Evolutionary conservation across 1,284 basidiomycete genomes (phyloP).

Genomic region (Malassezia restricta): DNA sequence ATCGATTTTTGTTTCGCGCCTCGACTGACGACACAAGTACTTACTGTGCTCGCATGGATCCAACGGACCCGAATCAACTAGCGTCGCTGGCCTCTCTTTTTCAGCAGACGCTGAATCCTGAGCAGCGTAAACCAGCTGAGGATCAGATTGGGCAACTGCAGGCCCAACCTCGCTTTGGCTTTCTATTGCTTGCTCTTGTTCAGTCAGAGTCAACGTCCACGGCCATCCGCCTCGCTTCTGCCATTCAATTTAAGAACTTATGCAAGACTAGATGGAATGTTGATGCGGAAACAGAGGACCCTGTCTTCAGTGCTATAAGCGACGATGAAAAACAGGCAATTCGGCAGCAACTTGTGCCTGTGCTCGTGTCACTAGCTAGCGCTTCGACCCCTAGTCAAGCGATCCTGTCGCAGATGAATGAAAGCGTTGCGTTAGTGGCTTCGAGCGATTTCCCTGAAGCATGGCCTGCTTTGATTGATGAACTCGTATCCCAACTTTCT

Average conservation of each 20-base stretch:
- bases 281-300: slow-evolving; percentile 26
- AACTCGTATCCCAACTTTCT: slow-evolving; percentile 56
- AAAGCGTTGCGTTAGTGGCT: slow-evolving; percentile 36
- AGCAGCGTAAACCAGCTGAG: slow-evolving; percentile 31
- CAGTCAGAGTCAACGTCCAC: slow-evolving; percentile 20
- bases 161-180: slow-evolving; percentile 29
- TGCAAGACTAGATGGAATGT: slow-evolving; percentile 35
- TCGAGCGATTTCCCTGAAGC: slow-evolving; percentile 36
- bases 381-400: slow-evolving; percentile 24
- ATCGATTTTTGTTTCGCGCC: background rate
- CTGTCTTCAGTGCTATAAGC: slow-evolving; percentile 5
- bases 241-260: slow-evolving; percentile 44
- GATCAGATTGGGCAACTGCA: slow-evolving; percentile 29
- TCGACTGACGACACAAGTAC: background rate
- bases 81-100: slow-evolving; percentile 33
- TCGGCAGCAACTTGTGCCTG: slow-evolving; percentile 61
- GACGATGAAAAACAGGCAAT: slow-evolving; percentile 56
- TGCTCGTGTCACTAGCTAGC: slow-evolving; percentile 59
- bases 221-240: slow-evolving; percentile 36
- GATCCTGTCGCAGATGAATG: slow-evolving; percentile 35
- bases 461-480: slow-evolving; percentile 36
- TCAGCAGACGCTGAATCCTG: slow-evolving; percentile 34
- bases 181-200: slow-evolving; percentile 35
- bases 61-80: slow-evolving; percentile 20
- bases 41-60: slow-evolving; percentile 8